Base-by-base conservation (phyloP, 2,329 filamentous ascomycete genomes). In the Corinectria fuckeliana region DNA sequence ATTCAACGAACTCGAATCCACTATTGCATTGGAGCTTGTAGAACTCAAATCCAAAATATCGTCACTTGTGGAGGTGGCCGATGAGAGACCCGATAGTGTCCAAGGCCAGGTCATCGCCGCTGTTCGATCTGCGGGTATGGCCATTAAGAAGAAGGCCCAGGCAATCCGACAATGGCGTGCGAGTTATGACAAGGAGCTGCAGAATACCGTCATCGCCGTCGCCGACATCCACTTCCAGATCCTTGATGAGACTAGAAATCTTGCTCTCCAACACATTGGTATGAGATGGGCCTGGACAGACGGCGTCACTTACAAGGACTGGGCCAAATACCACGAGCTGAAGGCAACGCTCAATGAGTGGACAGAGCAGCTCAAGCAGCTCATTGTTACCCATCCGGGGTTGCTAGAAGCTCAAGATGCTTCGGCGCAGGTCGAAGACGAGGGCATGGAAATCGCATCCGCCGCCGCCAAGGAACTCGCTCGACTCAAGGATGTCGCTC, bases 221-320 rank as follows among this genome's bases (percentile, higher is more conserved):
- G 87, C 92, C n/a, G 84, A 91, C 68, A 89, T 89, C 38, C 94
- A 94, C 44, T 87, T 97, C 53, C 85, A 89, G 71, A 92, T 96
- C 14, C 85, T 97, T 28, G 91, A 94, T 64, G 86, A 87, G 71
- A 93, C 95, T 60, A 88, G 91, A 39, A 90, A 93, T 69, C 82
- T 97, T 32, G 92, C 93, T 5, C 83, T 97, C 30, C 92, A 96
- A 73, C 92, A 96, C 74, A 92, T 97, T 53, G 93, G 93, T 56
- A 94, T 96, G 88, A 87, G 86, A 71, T 99, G 95, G 93, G 93
- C 94, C 11, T 96, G 92, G 89, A 95, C 93, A 79, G 93, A 98
- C 58, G 92, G 92, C 28, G 86, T 99, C 61, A 96, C 94, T 1
- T 97, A 99, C 82, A 93, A 96, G 75, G 93, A 99, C 75, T 99